These are phyloP conservation scores for Xerocomus spinulosus DNA, from an alignment of 768 basidiomycete genomes.

Conservation along the genomic window DNA sequence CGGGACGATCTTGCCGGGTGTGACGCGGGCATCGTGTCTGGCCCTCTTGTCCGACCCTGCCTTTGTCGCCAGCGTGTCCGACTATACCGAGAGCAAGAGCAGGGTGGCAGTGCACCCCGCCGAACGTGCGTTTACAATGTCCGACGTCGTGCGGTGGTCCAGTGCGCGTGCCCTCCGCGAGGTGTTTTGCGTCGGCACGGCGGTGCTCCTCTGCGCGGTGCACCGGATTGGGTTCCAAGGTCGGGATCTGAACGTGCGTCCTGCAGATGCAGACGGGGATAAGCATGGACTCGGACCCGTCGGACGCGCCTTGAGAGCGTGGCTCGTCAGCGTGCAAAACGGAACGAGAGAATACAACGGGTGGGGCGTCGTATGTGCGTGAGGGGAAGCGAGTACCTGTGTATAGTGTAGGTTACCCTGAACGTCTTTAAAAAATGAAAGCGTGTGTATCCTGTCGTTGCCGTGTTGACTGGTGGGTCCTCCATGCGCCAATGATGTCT, in stretches of 20 bases:
- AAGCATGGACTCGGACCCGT: slow-evolving; percentile 47
- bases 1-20: slow-evolving; percentile 89
- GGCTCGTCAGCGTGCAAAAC: slow-evolving; percentile 75
- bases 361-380: slow-evolving; percentile 50
- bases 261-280: slow-evolving; percentile 47
- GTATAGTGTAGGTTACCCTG: too few relatives aligned
- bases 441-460: background rate
- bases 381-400: too few relatives aligned
- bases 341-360: slow-evolving; percentile 56
- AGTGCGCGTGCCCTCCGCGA: slow-evolving; percentile 68
- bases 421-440: background rate
- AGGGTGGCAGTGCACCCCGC: slow-evolving; percentile 33
- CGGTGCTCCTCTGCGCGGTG: slow-evolving; percentile 70
- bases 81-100: background rate
- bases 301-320: slow-evolving; percentile 63
- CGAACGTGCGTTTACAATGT: slow-evolving; percentile 60
- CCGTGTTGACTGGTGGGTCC: too few relatives aligned
- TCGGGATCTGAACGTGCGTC: slow-evolving; percentile 43
- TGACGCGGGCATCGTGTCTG: slow-evolving; percentile 85
- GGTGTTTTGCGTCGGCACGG: slow-evolving; percentile 82
- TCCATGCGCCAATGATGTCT: too few relatives aligned
- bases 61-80: slow-evolving; percentile 24
- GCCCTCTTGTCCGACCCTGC: slow-evolving; percentile 62
- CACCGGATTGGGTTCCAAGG: slow-evolving; percentile 71
- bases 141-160: slow-evolving; percentile 52